Base-by-base conservation (phyloP, 441 rosid genomes). In the Gossypium davidsonii region DNA sequence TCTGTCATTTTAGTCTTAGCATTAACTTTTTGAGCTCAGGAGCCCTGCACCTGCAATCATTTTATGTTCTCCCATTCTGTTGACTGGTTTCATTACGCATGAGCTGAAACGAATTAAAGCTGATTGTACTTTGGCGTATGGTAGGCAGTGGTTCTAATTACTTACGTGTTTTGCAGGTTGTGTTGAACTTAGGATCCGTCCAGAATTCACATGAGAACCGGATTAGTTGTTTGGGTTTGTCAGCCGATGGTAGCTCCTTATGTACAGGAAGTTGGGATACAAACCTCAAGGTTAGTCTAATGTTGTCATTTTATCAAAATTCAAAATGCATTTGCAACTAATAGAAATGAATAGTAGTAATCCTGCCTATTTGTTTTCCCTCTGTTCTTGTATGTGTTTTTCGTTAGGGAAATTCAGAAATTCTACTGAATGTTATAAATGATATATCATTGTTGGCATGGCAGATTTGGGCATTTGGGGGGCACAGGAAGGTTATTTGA, bases 181-280 rank as follows among this genome's bases (percentile, higher is more conserved):
- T 91, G 57, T 85, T 90, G 86, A 76, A 96, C 83, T 78, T 93
- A 84, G 93, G 97, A 67, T 56, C 86, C 18, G 81, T 88, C 64
- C 93, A 92, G 37, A 89, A 85, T 81, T 93, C 98, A 2, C 99
- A 96, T 42, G 90, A 78, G 78, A 73, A 75, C 57, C 80, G 89
- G 79, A 86, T 93, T 78, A 93, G 86, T 78, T 93, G 98, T 83
- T 83, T 93, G 88, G 97, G 94, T 64, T 78, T 96, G 87, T 91
- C 97, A 51, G 86, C 96, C 71, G 98, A 96, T 82, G 99, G 98
- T 81, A 96, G 99, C 83, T 98, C 98, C 79, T 80, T 96, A 77
- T 93, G 99, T 85, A 91, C 97, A 79, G 99, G 99, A 86, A 93
- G 98, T 83, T 96, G 79, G 82, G 98, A 96, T 82, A 87, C 97